Conservation (phyloP, 345 rosid genomes). For the Brassica juncea region DNA sequence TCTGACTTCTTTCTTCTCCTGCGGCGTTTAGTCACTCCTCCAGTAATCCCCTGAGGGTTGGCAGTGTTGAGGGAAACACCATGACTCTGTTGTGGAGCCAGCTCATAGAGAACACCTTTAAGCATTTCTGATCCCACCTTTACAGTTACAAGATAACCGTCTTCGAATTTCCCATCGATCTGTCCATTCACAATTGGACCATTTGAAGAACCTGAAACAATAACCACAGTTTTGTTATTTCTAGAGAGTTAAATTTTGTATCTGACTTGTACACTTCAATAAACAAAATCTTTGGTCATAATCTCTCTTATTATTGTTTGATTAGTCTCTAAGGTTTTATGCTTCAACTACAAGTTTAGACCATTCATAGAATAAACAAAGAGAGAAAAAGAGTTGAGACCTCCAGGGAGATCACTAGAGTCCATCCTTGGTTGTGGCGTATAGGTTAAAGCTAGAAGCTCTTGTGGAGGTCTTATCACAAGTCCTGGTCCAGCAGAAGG, state of each 20-base stretch:
- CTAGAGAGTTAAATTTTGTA: too few relatives aligned
- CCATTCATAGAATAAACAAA: neutral
- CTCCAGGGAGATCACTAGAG: constrained; percentile 49
- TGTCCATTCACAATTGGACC: constrained; percentile 69
- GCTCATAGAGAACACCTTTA: constrained; percentile 78
- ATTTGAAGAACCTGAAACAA: constrained; percentile 41
- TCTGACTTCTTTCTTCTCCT: constrained; percentile 86
- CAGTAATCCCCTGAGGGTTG: constrained; percentile 38
- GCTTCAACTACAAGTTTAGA: neutral
- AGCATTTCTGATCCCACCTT: constrained; percentile 74
- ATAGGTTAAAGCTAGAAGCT: constrained; percentile 46
- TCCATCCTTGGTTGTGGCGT: constrained; percentile 49
- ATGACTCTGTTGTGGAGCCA: constrained; percentile 40
- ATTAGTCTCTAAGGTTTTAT: neutral
- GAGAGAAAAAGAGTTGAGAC: constrained; percentile 37
- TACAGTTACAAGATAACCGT: constrained; percentile 88
- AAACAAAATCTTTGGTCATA: too few relatives aligned
- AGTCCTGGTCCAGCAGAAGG: constrained; percentile 40
- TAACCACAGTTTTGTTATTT: neutral
- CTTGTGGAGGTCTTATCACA: constrained; percentile 48
- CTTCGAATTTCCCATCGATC: constrained; percentile 88
- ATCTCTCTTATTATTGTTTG: too few relatives aligned
- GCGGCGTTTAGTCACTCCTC: constrained; percentile 57
- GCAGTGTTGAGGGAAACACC: constrained; percentile 31
- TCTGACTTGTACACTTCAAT: too few relatives aligned